Conservation (phyloP, 257 asterid species). For the Jaltomata sinuosa region DNA sequence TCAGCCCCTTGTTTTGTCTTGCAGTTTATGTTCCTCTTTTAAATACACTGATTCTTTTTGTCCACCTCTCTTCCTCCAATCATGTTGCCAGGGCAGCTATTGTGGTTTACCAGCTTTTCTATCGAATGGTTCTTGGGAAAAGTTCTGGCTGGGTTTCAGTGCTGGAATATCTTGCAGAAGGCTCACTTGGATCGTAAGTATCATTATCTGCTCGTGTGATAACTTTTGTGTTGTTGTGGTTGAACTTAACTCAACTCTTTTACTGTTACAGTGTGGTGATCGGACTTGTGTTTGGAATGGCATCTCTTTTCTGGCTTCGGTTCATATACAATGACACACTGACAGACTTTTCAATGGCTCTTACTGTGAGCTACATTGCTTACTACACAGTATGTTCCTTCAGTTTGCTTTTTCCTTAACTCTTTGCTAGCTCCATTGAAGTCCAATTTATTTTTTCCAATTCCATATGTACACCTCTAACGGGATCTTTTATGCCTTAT, state of each 20-base stretch:
- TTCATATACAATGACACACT: constrained; percentile 5
- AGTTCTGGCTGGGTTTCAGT: background rate
- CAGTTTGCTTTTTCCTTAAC: background rate
- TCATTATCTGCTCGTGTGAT: background rate
- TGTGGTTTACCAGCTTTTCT: constrained; percentile 11
- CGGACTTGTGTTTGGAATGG: constrained; percentile 4
- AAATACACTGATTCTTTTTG: background rate
- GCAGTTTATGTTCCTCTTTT: background rate
- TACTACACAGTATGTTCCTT: constrained; percentile 4
- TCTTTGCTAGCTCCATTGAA: background rate
- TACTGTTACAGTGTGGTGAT: background rate
- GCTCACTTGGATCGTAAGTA: constrained; percentile 8
- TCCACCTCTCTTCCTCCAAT: background rate
- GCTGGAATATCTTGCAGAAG: constrained; percentile 3
- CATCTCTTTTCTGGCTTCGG: constrained; percentile 14
- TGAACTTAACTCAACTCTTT: background rate
- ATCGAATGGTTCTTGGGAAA: constrained; percentile 7
- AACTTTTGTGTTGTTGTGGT: background rate
- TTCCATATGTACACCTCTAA: background rate
- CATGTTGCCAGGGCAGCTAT: constrained; percentile 5
- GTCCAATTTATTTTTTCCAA: background rate
- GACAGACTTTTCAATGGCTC: constrained; percentile 4
- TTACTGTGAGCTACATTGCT: constrained; percentile 9
- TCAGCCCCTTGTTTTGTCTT: background rate
- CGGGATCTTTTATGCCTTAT: background rate